Percentiles rank a stretch among this genome's conserved stretches.
phyloP scores from a whole-genome alignment of 805 yeast species.

The Metschnikowia hibisci region DNA sequence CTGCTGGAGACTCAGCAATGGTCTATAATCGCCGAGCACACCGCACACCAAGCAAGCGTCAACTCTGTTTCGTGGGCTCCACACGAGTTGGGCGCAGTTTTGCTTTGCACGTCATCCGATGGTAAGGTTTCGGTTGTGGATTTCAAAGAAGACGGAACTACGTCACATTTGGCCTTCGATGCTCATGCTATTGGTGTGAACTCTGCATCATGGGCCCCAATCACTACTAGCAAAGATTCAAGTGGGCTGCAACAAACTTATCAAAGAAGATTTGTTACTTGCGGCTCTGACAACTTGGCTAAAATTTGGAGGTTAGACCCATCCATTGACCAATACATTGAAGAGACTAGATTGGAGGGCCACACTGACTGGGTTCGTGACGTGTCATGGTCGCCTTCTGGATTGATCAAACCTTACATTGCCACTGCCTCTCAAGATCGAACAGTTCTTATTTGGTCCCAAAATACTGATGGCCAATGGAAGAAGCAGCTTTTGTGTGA shows the following conservation, averaged over 20 bases:
- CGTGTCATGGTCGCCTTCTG: conserved; percentile 96
- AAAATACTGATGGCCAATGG: conserved; percentile 72
- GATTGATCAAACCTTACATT: conserved; percentile 79
- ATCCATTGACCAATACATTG: conserved; percentile 51
- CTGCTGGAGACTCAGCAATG: conserved; percentile 72
- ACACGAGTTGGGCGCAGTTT: conserved; percentile 89
- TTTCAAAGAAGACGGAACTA: conserved; percentile 83
- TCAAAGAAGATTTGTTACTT: conserved; percentile 75
- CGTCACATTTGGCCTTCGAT: conserved; percentile 55
- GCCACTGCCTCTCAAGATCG: conserved; percentile 97
- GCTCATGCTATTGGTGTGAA: conserved; percentile 96
- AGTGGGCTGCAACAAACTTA: conserved; percentile 7
- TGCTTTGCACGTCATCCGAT: conserved; percentile 88
- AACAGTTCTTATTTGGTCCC: conserved; percentile 93
- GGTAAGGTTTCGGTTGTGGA: conserved; percentile 90
- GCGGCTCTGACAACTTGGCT: conserved; percentile 93
- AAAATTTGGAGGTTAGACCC: conserved; percentile 81
- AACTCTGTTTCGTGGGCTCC: conserved; percentile 97
- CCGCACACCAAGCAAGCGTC: conserved; percentile 89
- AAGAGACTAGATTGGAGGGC: conserved; percentile 78
- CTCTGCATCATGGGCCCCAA: conserved; percentile 93
- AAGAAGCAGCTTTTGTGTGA: conserved; percentile 67
- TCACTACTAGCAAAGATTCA: conserved; percentile 32
- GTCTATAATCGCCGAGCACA: conserved; percentile 82
- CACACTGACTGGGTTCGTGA: conserved; percentile 99